Conservation (phyloP, 805 yeast genomes). For the Priceomyces fermenticarens region DNA sequence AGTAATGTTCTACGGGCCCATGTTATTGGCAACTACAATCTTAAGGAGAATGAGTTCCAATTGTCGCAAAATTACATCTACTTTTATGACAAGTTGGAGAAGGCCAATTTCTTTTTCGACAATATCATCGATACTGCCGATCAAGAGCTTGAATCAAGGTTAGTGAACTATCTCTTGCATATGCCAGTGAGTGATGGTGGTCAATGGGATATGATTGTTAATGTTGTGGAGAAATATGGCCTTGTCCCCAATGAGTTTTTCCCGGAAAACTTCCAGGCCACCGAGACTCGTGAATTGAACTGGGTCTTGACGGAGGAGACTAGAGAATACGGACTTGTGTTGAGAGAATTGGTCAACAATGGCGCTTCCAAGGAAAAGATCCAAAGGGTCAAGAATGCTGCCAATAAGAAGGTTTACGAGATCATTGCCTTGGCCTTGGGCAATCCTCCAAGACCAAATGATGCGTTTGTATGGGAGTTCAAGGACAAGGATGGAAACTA, state of each 20-base stretch:
- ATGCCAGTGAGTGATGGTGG: slow-evolving; percentile 84
- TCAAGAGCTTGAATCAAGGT: slow-evolving; percentile 65
- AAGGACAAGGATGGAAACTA: slow-evolving; percentile 66
- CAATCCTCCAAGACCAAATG: slow-evolving; percentile 71
- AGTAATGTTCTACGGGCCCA: slow-evolving; percentile 67
- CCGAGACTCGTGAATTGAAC: slow-evolving; percentile 56
- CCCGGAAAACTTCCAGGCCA: slow-evolving; percentile 65
- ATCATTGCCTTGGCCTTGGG: slow-evolving; percentile 70
- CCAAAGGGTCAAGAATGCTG: slow-evolving; percentile 26
- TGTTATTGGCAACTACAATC: slow-evolving; percentile 58
- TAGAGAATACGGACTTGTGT: slow-evolving; percentile 71
- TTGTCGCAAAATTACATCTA: slow-evolving; percentile 76
- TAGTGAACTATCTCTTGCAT: slow-evolving; percentile 60
- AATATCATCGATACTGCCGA: slow-evolving; percentile 68
- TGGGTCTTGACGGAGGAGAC: slow-evolving; percentile 62
- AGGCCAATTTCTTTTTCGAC: slow-evolving; percentile 76
- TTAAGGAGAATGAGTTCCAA: slow-evolving; percentile 55
- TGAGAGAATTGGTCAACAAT: slow-evolving; percentile 51
- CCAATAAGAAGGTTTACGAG: slow-evolving; percentile 63
- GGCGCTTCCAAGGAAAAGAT: slow-evolving; percentile 42
- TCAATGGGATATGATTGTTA: slow-evolving; percentile 80
- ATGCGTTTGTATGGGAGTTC: slow-evolving; percentile 71
- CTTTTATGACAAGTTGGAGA: slow-evolving; percentile 85
- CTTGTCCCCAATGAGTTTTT: slow-evolving; percentile 69
- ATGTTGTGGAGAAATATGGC: slow-evolving; percentile 77